phyloP scores from a whole-genome alignment of 2,329 filamentous ascomycete species.

The Escovopsis weberi region DNA sequence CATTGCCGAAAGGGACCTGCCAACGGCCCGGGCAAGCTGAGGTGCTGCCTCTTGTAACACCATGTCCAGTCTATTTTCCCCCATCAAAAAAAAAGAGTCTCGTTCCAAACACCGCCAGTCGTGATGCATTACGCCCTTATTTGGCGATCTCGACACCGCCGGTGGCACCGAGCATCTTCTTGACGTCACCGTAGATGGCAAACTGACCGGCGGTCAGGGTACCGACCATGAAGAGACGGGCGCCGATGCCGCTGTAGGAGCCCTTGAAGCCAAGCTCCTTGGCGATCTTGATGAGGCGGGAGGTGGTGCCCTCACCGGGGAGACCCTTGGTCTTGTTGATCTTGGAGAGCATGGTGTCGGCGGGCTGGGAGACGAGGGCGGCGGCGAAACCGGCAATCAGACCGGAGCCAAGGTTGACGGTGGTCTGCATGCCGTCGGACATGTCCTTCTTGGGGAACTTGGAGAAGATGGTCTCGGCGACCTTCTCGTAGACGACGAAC shows the following conservation, averaged over 20 bases:
- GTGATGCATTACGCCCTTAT: neutral
- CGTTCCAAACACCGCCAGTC: too few species aligned
- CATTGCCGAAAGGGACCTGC: neutral
- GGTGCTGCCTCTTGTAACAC: neutral
- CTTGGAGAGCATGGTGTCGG: conserved; percentile 88
- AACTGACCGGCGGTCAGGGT: conserved; percentile 70
- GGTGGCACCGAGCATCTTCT: conserved; percentile 54
- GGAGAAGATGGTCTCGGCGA: conserved; percentile 58
- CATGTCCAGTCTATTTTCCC: too few species aligned
- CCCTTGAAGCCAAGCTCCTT: conserved; percentile 72
- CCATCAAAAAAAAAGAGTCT: too few species aligned
- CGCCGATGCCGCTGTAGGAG: conserved; percentile 68
- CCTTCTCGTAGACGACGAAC: conserved; percentile 89
- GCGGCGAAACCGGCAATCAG: conserved; percentile 59
- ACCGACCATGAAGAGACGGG: conserved; percentile 50
- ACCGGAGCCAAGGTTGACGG: conserved; percentile 56
- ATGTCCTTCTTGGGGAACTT: conserved; percentile 55
- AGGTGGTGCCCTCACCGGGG: conserved; percentile 70
- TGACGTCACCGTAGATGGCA: conserved; percentile 70
- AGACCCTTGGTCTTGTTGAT: conserved; percentile 91
- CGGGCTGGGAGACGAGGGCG: conserved; percentile 75
- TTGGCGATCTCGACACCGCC: conserved; percentile 58
- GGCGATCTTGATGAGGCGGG: conserved; percentile 74
- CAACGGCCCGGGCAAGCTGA: conserved; percentile 4
- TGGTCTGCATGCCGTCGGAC: conserved; percentile 56